phyloP scores from a whole-genome alignment of 352 stramenopile species.

The Pythium aquatile region DNA sequence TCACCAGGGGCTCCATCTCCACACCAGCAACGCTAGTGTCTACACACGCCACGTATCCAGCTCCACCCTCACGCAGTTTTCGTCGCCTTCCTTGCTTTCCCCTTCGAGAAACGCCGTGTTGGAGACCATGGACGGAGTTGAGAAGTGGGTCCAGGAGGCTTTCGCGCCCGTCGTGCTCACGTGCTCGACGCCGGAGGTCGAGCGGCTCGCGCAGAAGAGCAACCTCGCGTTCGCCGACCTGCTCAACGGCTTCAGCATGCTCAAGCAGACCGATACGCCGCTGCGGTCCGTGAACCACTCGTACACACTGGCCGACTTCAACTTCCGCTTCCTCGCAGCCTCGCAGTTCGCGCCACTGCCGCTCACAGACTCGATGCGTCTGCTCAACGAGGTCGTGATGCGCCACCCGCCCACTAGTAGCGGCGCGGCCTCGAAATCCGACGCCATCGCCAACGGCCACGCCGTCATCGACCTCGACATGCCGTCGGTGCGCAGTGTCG shows the following conservation, averaged over 20 bases:
- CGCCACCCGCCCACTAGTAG: conserved; percentile 39
- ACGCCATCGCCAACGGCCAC: conserved; percentile 20
- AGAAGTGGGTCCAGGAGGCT: conserved; percentile 74
- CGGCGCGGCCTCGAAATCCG: neutral
- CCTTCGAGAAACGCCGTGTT: conserved; percentile 9
- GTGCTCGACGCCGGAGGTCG: conserved; percentile 68
- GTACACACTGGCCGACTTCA: conserved; percentile 59
- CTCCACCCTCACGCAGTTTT: neutral
- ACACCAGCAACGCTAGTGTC: neutral
- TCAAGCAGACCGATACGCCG: conserved; percentile 63
- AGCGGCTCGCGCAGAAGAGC: conserved; percentile 84
- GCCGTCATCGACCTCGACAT: conserved; percentile 59
- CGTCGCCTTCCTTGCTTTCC: conserved; percentile 6
- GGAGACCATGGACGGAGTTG: conserved; percentile 51
- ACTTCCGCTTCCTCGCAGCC: conserved; percentile 72
- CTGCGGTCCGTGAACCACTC: conserved; percentile 75
- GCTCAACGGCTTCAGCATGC: conserved; percentile 67
- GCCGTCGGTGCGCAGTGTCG: conserved; percentile 46
- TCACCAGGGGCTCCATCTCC: neutral
- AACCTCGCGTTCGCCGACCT: conserved; percentile 70
- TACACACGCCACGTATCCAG: neutral
- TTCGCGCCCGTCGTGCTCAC: conserved; percentile 82
- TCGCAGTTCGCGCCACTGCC: conserved; percentile 48
- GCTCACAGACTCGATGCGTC: conserved; percentile 47
- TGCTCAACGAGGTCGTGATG: conserved; percentile 66